These are phyloP conservation scores for Exutisphaerella laricina DNA, from an alignment of 2,329 filamentous ascomycete species.

Conservation along the genomic window DNA sequence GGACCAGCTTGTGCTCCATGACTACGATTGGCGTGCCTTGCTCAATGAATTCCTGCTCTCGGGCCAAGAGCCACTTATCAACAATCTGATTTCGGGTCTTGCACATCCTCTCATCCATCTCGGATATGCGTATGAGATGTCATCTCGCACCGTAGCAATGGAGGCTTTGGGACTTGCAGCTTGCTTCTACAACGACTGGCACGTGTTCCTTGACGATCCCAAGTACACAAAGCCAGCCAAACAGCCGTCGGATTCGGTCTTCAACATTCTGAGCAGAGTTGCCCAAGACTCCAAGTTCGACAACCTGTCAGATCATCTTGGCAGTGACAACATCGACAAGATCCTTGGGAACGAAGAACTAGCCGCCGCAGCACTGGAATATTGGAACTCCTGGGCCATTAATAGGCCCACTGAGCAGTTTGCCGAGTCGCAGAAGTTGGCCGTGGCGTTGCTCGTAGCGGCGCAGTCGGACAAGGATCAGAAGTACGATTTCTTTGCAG, in stretches of 20 bases:
- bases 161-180: slow-evolving; percentile 72
- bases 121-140: slow-evolving; percentile 86
- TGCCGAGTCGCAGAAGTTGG: slow-evolving; percentile 58
- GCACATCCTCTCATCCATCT: slow-evolving; percentile 92
- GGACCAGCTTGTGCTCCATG: slow-evolving; percentile 69
- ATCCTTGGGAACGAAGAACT: slow-evolving; percentile 67
- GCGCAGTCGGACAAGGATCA: slow-evolving; percentile 43
- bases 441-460: slow-evolving; percentile 56
- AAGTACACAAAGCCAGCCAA: slow-evolving; percentile 62
- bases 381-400: slow-evolving; percentile 86
- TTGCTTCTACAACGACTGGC: slow-evolving; percentile 52
- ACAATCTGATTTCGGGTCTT: slow-evolving; percentile 71
- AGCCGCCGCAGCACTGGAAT: slow-evolving; percentile 67
- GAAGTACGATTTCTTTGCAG: slow-evolving; percentile 75
- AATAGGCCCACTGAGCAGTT: slow-evolving; percentile 68
- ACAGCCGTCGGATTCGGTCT: slow-evolving; percentile 55
- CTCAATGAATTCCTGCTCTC: slow-evolving; percentile 70
- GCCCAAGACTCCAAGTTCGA: slow-evolving; percentile 65
- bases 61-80: slow-evolving; percentile 70
- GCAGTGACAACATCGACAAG: slow-evolving; percentile 57
- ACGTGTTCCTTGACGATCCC: slow-evolving; percentile 64
- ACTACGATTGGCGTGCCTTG: slow-evolving; percentile 80
- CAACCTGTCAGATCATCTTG: slow-evolving; percentile 55
- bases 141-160: slow-evolving; percentile 78
- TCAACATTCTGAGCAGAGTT: slow-evolving; percentile 67